Percentiles rank a stretch among this genome's conserved stretches.
These are phyloP conservation scores for Eucalyptus polybractea DNA, from an alignment of 345 rosid genomes.

Conservation along the genomic window DNA sequence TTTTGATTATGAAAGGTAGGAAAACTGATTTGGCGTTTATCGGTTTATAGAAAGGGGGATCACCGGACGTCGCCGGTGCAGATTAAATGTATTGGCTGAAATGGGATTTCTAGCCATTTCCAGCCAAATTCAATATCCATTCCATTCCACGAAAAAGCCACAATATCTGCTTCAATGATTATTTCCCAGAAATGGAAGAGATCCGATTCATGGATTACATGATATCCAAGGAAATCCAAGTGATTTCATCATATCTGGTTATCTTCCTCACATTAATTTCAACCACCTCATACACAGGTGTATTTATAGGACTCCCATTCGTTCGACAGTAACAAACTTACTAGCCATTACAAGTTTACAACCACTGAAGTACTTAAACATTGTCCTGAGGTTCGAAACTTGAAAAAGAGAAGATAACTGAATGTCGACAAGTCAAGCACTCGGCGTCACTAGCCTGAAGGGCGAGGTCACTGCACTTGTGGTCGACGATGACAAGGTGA, in stretches of 20 bases:
- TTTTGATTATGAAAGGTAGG: not conserved
- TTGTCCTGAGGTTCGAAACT: not conserved
- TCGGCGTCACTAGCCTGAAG: not conserved
- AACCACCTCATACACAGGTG: not conserved
- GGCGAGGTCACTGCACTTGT: conserved; percentile 30
- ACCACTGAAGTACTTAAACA: not conserved
- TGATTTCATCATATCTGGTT: not conserved
- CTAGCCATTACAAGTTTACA: not conserved
- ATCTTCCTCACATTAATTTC: not conserved
- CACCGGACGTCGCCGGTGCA: not conserved
- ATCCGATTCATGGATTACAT: not conserved
- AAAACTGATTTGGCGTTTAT: not conserved
- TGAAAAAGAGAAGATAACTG: not conserved
- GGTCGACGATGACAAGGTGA: conserved; percentile 44
- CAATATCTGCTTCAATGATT: not conserved
- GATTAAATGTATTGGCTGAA: not conserved
- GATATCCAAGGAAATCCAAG: not conserved
- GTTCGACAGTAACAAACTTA: not conserved
- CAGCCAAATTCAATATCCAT: not conserved
- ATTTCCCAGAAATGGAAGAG: not conserved
- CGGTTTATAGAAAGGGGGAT: not conserved
- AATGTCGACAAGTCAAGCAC: not conserved
- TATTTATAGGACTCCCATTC: not conserved
- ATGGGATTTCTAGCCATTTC: not conserved
- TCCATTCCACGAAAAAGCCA: not conserved